Evolutionary conservation across 129 eudicot genomes (phyloP).

Genomic region (Logfia minima): DNA sequence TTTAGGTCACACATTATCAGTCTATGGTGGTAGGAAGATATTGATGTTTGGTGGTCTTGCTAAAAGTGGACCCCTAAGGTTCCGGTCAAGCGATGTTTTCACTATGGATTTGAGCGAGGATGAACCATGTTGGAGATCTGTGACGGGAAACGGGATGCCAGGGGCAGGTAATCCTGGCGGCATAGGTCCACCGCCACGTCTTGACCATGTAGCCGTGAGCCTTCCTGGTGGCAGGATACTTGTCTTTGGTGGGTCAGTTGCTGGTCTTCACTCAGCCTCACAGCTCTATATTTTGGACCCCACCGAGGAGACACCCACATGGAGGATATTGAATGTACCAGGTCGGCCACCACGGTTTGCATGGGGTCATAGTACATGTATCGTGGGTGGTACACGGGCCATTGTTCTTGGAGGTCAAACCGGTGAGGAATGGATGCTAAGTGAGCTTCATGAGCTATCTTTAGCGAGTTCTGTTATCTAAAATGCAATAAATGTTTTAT

Average conservation of each 20-base stretch:
- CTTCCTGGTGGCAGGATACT: slow-evolving; percentile 84
- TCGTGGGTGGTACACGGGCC: slow-evolving; percentile 73
- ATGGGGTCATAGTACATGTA: slow-evolving; percentile 77
- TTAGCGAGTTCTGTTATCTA: slow-evolving; percentile 54
- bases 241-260: slow-evolving; percentile 86
- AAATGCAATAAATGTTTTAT: not conserved
- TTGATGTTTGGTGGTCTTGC: slow-evolving; percentile 98
- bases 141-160: slow-evolving; percentile 75
- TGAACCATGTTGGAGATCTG: slow-evolving; percentile 68
- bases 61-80: slow-evolving; percentile 84
- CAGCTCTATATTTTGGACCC: slow-evolving; percentile 81
- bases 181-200: slow-evolving; percentile 76
- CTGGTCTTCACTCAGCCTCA: slow-evolving; percentile 85
- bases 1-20: slow-evolving; percentile 85
- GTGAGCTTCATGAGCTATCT: slow-evolving; percentile 72
- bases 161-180: slow-evolving; percentile 83
- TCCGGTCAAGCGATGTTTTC: slow-evolving; percentile 62
- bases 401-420: slow-evolving; percentile 78
- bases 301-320: slow-evolving; percentile 74
- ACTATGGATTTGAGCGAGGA: slow-evolving; percentile 69
- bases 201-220: slow-evolving; percentile 86
- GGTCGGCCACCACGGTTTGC: slow-evolving; percentile 74
- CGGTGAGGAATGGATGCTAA: slow-evolving; percentile 82
- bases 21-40: slow-evolving; percentile 90
- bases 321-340: slow-evolving; percentile 66